Evolutionary conservation across 139 green algal species (phyloP).

Genomic region (Chlamydomonas asymmetrica): DNA sequence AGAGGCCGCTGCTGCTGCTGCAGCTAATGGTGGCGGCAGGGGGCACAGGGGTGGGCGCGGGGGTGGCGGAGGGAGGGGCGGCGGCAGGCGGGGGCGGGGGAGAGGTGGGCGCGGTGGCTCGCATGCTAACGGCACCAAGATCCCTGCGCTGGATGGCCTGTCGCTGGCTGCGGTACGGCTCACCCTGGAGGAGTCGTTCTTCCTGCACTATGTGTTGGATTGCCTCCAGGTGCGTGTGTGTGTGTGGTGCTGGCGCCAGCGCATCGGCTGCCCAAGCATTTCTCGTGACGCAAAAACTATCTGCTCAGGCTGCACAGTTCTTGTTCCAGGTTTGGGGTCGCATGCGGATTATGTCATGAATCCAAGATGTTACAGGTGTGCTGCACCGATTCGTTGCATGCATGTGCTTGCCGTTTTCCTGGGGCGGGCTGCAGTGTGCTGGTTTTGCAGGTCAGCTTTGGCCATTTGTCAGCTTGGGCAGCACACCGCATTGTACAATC

Average conservation of each 20-base stretch:
- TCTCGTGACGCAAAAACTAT: too few relatives aligned
- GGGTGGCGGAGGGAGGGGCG: background rate
- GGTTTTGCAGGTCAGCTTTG: too few relatives aligned
- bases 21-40: background rate
- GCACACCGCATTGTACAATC: too few relatives aligned
- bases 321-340: too few relatives aligned
- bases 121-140: background rate
- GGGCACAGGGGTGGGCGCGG: slow-evolving; percentile 4
- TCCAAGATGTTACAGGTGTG: too few relatives aligned
- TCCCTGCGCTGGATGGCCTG: background rate
- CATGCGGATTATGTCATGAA: too few relatives aligned
- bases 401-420: too few relatives aligned
- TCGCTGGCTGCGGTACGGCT: slow-evolving; percentile 37
- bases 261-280: slow-evolving; percentile 4
- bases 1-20: background rate
- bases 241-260: background rate
- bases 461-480: too few relatives aligned
- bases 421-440: too few relatives aligned
- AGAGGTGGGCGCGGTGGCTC: too few relatives aligned
- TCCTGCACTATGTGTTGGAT: slow-evolving; percentile 41
- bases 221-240: slow-evolving; percentile 31
- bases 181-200: slow-evolving; percentile 48
- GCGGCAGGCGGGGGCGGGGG: background rate
- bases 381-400: too few relatives aligned
- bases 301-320: too few relatives aligned